Evolutionary conservation across 495 filamentous ascomycete species (phyloP).

Genomic region (Cercophora sp.): DNA sequence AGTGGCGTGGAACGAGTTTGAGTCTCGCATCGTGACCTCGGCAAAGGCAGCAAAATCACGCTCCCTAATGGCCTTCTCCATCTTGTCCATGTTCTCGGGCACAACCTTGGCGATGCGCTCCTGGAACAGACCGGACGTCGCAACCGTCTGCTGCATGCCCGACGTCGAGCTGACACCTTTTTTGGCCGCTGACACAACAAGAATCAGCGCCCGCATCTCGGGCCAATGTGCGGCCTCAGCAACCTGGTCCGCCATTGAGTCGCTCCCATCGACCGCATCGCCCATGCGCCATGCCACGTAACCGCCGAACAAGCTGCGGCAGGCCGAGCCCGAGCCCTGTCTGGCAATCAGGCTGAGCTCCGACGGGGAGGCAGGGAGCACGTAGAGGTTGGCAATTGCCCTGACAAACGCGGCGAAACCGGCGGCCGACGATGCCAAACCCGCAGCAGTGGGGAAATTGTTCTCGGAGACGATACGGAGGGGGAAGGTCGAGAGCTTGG

Average conservation of each 20-base stretch:
- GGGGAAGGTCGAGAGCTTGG: constrained; percentile 67
- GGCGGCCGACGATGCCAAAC: constrained; percentile 85
- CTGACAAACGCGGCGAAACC: constrained; percentile 94
- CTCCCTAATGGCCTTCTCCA: constrained; percentile 73
- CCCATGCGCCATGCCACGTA: constrained; percentile 94
- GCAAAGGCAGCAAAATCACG: constrained; percentile 85
- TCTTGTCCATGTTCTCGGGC: constrained; percentile 76
- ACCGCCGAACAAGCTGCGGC: constrained; percentile 84
- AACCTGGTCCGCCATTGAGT: constrained; percentile 81
- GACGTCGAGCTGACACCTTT: constrained; percentile 88
- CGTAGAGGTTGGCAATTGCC: constrained; percentile 87
- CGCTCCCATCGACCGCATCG: constrained; percentile 64
- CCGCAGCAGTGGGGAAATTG: constrained; percentile 99
- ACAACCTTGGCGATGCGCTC: constrained; percentile 69
- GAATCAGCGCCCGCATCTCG: constrained; percentile 82
- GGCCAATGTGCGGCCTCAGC: constrained; percentile 89
- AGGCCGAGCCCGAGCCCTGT: constrained; percentile 94
- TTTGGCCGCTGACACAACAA: constrained; percentile 88
- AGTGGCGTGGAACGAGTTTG: constrained; percentile 92
- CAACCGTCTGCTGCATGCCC: constrained; percentile 95
- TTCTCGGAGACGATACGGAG: constrained; percentile 87
- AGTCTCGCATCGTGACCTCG: constrained; percentile 89
- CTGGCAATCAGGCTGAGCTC: constrained; percentile 85
- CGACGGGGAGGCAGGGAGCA: constrained; percentile 68
- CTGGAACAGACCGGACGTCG: constrained; percentile 76